These are phyloP conservation scores for Colletotrichum shisoi DNA, from an alignment of 2,329 filamentous ascomycete species.

Conservation along the genomic window DNA sequence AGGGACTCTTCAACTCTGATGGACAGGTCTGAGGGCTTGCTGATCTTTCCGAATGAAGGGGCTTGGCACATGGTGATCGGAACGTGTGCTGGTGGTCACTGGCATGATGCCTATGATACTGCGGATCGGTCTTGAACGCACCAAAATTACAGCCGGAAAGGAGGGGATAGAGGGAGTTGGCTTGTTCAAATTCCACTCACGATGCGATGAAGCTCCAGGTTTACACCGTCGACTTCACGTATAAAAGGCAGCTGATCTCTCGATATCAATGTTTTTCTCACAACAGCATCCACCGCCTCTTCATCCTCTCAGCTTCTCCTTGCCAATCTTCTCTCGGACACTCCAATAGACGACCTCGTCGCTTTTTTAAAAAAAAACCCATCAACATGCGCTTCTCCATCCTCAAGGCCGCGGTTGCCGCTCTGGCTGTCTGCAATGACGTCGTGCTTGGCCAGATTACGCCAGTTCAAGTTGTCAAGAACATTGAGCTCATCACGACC, in stretches of 20 bases:
- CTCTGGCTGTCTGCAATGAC: conserved; percentile 38
- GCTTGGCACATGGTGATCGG: neutral
- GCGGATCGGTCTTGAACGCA: neutral
- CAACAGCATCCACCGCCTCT: neutral
- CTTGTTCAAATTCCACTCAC: neutral
- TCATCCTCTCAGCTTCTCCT: too few relatives aligned
- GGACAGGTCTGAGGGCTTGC: neutral
- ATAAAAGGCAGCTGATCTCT: conserved; percentile 5
- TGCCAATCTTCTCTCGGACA: neutral
- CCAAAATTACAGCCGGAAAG: neutral
- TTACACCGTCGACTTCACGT: neutral
- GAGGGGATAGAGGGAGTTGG: fast-evolving
- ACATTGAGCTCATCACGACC: conserved; percentile 42
- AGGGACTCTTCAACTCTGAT: neutral
- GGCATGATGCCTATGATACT: neutral
- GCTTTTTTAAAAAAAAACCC: neutral
- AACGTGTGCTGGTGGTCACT: neutral
- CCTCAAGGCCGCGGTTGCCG: conserved; percentile 37
- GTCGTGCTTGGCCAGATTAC: conserved; percentile 39
- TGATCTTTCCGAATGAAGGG: conserved; percentile 2
- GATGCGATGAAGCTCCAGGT: neutral
- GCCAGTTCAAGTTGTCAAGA: conserved; percentile 40
- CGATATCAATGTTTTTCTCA: neutral
- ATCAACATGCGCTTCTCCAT: conserved; percentile 40
- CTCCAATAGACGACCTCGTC: neutral